Percentiles rank a stretch among this genome's conserved stretches.
phyloP scores from a whole-genome alignment of 768 basidiomycete genomes.

The Obba rivulosa region DNA sequence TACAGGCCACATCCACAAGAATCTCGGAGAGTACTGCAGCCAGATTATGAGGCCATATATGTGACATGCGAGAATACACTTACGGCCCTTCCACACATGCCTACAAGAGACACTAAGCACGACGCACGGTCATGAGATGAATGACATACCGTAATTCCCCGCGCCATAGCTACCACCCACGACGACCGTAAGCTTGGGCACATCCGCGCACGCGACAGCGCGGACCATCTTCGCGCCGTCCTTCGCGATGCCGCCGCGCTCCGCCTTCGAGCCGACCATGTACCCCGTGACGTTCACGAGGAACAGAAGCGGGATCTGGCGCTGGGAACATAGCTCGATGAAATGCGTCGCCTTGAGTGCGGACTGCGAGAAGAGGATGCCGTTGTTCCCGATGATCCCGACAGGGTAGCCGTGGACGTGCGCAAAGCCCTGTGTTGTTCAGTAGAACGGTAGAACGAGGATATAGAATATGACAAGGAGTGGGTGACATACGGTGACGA shows the following conservation, averaged over 20 bases:
- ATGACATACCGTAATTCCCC: constrained; percentile 78
- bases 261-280: constrained; percentile 96
- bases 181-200: constrained; percentile 90
- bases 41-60: background rate
- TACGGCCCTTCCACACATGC: constrained; percentile 91
- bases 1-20: constrained; percentile 98
- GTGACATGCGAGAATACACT: constrained; percentile 27
- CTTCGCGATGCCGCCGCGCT: constrained; percentile 91
- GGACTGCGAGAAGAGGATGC: constrained; percentile 90
- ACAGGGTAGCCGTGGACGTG: constrained; percentile 85
- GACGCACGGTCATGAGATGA: too few species aligned
- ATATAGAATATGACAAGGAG: background rate
- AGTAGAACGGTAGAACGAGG: background rate
- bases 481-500: constrained; percentile 66
- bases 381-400: constrained; percentile 92
- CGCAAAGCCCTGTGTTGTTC: constrained; percentile 64
- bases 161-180: constrained; percentile 94
- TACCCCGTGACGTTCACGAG: constrained; percentile 97
- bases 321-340: constrained; percentile 89
- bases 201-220: constrained; percentile 88
- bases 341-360: constrained; percentile 95
- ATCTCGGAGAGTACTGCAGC: constrained; percentile 81
- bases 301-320: constrained; percentile 85
- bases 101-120: constrained; percentile 36
- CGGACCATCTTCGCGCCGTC: constrained; percentile 98